A percentile compares a stretch with the other conserved stretches of the same genome.
phyloP scores from a whole-genome alignment of 108 stramenopile species.

The Thalassiosira profunda region DNA sequence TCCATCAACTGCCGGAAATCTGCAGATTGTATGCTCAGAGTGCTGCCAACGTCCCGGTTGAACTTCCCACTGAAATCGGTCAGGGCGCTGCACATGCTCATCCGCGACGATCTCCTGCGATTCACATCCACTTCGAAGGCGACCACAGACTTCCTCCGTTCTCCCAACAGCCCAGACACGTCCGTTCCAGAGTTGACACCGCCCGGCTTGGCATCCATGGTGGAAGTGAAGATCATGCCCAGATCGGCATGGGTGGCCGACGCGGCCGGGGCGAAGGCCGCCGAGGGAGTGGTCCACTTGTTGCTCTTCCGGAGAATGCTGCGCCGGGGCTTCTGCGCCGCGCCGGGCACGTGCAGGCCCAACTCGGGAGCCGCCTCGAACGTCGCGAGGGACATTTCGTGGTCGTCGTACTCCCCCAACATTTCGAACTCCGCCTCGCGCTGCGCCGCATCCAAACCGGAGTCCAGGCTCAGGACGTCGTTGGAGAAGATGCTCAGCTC shows the following conservation, averaged over 20 bases:
- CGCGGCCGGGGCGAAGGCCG: constrained; percentile 4
- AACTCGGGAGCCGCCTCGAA: too few species aligned
- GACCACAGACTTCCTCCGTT: constrained; percentile 33
- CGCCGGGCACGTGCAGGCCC: neutral
- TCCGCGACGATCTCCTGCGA: constrained; percentile 28
- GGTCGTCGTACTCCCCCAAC: constrained; percentile 27
- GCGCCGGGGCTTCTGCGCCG: neutral
- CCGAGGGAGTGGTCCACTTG: constrained; percentile 3
- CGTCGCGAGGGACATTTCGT: neutral
- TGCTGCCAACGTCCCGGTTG: constrained; percentile 23
- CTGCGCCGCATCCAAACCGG: constrained; percentile 43
- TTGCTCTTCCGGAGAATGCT: constrained; percentile 30
- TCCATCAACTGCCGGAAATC: constrained; percentile 41
- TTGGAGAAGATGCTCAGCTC: constrained; percentile 28
- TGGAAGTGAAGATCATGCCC: constrained; percentile 47
- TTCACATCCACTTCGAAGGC: constrained; percentile 18
- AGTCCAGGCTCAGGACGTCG: constrained; percentile 42
- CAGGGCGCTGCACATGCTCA: constrained; percentile 28
- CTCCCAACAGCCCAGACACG: constrained; percentile 28
- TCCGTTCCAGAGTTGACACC: constrained; percentile 48
- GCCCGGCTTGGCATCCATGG: constrained; percentile 44
- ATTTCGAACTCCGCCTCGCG: constrained; percentile 36
- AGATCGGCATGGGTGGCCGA: constrained; percentile 22
- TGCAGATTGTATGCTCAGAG: constrained; percentile 36
- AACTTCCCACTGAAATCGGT: constrained; percentile 17